Base-by-base conservation (phyloP, 2,329 filamentous ascomycete genomes). In the Chaetomiaceae sp. region DNA sequence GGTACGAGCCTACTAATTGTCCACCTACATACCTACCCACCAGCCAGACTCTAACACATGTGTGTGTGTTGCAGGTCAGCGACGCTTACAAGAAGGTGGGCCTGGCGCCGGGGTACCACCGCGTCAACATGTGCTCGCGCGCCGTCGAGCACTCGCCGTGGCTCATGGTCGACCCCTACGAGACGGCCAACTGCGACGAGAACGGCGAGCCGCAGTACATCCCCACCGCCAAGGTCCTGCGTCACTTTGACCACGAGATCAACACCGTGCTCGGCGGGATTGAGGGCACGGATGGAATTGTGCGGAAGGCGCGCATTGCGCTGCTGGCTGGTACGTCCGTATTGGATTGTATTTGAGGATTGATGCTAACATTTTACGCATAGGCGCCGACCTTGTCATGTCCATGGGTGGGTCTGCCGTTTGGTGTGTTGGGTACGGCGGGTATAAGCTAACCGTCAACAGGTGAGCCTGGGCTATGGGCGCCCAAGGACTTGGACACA, bases 181-280 rank as follows among this genome's bases (percentile, higher is more conserved):
- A 95, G 72, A 60, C 58, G 42, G 86, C 88, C n/a, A 72, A 85
- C 58, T 82, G 53, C 45, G 46, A 61, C 47, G 34, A 47, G 14
- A 42, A 51, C 4, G 56, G 54, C 48, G 49, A 94, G 68, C 79
- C 83, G 60, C 76, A 86, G 55, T 97, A 95, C 63, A 83, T 88
- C 52, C 88, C 89, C 14, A 97, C 91, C 1, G 91, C 90, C 32
- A 79, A 85, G 57, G 90, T 95, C 33, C 73, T 96, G 39, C 88
- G 95, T 61, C 91, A 96, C 67, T 93, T 96, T 58, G 83, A 94
- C 56, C 71, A 91, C 61, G 88, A 96, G 64, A 87, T 96, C 62
- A 95, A 96, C 63, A 76, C 79, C 19, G 78, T 88, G 36, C 72
- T 83, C 24, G 83, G 84, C 32, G 90, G 90, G 6, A 79, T 93